Conservation (phyloP, 2,329 filamentous ascomycete species). For the Fusarium aywerte region DNA sequence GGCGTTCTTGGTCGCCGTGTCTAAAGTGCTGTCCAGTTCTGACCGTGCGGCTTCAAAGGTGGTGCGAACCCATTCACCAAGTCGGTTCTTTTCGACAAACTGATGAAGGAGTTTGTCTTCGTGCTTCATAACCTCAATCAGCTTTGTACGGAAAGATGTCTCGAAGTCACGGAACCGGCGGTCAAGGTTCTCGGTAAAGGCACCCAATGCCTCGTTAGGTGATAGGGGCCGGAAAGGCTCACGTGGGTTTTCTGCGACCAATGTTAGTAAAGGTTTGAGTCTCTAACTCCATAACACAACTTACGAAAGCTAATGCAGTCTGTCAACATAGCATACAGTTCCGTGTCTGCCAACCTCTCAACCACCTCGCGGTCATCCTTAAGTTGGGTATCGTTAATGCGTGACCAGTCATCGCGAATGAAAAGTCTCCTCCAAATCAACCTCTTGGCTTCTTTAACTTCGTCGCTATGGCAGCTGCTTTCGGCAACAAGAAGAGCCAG, state of each 20-base stretch:
- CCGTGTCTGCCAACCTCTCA: slow-evolving; percentile 70
- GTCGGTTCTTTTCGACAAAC: slow-evolving; percentile 73
- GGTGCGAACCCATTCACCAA: slow-evolving; percentile 73
- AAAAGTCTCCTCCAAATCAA: slow-evolving; percentile 89
- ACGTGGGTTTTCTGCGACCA: slow-evolving; percentile 54
- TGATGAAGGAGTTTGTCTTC: slow-evolving; percentile 75
- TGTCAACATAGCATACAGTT: slow-evolving; percentile 74
- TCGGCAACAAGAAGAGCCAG: slow-evolving; percentile 73
- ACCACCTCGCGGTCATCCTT: slow-evolving; percentile 77
- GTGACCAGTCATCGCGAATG: slow-evolving; percentile 85
- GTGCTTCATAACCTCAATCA: slow-evolving; percentile 75
- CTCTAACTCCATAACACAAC: slow-evolving; percentile 40
- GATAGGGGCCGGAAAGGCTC: slow-evolving; percentile 58
- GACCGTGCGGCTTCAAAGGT: slow-evolving; percentile 53
- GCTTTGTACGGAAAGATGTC: slow-evolving; percentile 71
- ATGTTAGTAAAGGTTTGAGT: slow-evolving; percentile 45
- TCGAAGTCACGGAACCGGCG: slow-evolving; percentile 69
- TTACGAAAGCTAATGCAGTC: slow-evolving; percentile 74
- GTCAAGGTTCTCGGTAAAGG: slow-evolving; percentile 70
- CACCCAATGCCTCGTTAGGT: slow-evolving; percentile 67
- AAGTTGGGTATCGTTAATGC: slow-evolving; percentile 79
- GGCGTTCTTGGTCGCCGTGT: slow-evolving; percentile 46
- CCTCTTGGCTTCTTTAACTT: slow-evolving; percentile 67
- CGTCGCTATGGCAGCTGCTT: slow-evolving; percentile 64
- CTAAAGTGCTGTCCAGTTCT: slow-evolving; percentile 49